Conservation (phyloP, 495 filamentous ascomycete species). For the Cryomyces minteri region DNA sequence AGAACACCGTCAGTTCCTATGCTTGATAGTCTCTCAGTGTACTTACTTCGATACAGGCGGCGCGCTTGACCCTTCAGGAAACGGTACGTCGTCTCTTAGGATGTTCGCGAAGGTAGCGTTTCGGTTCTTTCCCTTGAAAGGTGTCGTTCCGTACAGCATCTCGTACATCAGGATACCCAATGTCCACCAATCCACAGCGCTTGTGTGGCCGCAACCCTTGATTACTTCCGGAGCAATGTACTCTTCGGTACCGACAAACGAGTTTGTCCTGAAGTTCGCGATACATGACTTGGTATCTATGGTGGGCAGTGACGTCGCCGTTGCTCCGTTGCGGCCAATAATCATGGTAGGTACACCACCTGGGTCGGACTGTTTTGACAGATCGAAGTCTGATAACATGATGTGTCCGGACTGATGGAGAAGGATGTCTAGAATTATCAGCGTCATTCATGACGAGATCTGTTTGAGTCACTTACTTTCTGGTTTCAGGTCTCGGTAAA, state of each 20-base stretch:
- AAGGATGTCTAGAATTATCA: slow-evolving; percentile 53
- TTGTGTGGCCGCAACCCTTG: slow-evolving; percentile 95
- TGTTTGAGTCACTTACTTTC: slow-evolving; percentile 49
- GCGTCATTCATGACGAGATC: slow-evolving; percentile 8
- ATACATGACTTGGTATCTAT: slow-evolving; percentile 99
- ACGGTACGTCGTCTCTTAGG: slow-evolving; percentile 80
- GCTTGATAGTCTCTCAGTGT: not conserved
- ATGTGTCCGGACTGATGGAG: slow-evolving; percentile 97
- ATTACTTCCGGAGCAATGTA: slow-evolving; percentile 98
- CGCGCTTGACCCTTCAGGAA: slow-evolving; percentile 71
- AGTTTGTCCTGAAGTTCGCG: slow-evolving; percentile 94
- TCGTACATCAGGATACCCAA: slow-evolving; percentile 93
- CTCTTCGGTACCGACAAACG: slow-evolving; percentile 95
- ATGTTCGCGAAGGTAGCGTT: slow-evolving; percentile 98
- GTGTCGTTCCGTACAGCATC: slow-evolving; percentile 97
- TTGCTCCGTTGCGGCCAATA: slow-evolving; percentile 41
- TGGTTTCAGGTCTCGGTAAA: slow-evolving; percentile 93
- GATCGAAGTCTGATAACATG: slow-evolving; percentile 97
- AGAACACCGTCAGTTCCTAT: slow-evolving; percentile 3
- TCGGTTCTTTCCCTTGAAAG: slow-evolving; percentile 98
- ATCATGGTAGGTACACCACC: slow-evolving; percentile 97
- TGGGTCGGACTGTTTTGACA: slow-evolving; percentile 93
- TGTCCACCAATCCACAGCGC: slow-evolving; percentile 98
- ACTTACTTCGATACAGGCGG: slow-evolving; percentile 83
- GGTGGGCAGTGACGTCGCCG: slow-evolving; percentile 65